These are phyloP conservation scores for Talinum fruticosum DNA, from an alignment of 148 eudicot species.

Conservation along the genomic window DNA sequence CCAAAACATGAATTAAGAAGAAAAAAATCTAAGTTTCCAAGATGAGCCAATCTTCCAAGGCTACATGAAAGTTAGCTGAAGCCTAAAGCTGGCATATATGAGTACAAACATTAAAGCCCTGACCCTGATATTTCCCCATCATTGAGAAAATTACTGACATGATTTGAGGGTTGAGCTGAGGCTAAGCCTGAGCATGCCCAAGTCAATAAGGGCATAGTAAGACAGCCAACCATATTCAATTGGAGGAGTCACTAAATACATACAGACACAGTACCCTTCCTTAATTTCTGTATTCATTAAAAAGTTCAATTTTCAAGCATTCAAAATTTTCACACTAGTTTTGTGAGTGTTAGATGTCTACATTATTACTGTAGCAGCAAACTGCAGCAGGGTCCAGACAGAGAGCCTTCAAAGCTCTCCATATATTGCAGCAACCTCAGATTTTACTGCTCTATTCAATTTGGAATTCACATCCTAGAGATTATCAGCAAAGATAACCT, in stretches of 20 bases:
- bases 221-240: neutral
- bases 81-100: neutral
- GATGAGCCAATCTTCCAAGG: no score
- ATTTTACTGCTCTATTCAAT: neutral
- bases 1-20: no score
- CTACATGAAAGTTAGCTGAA: no score
- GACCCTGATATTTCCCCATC: constrained; percentile 3
- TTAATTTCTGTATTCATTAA: neutral
- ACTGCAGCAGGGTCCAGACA: no score
- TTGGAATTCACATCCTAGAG: no score
- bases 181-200: neutral
- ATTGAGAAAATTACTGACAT: constrained; percentile 12
- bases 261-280: no score
- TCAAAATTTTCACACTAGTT: constrained; percentile 18
- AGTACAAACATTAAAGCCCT: constrained; percentile 1
- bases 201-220: neutral
- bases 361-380: neutral
- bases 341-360: constrained; percentile 15
- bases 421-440: constrained; percentile 5
- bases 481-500: no score
- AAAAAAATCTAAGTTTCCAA: no score
- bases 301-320: constrained; percentile 11
- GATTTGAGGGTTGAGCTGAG: constrained; percentile 12
- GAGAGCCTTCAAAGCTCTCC: constrained; percentile 21
- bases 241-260: neutral